Conservation (phyloP, 148 eudicot genomes). For the Bassia scoparia region DNA sequence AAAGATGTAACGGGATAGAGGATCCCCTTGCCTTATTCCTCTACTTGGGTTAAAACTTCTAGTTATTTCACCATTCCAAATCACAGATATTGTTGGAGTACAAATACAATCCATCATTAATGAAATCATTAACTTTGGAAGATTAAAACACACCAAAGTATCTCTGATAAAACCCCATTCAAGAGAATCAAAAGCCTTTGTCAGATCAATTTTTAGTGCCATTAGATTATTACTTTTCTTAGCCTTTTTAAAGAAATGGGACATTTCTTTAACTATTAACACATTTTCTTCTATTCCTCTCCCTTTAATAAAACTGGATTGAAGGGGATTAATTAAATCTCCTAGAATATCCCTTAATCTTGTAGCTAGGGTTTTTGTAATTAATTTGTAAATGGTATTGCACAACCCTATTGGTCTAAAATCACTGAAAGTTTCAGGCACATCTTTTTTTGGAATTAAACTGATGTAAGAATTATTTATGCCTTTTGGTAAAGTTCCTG, state of each 20-base stretch:
- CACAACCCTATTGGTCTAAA: not conserved
- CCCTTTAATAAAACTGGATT: not conserved
- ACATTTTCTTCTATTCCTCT: too few species aligned
- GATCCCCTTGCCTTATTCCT: not conserved
- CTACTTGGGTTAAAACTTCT: not conserved
- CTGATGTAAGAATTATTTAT: not conserved
- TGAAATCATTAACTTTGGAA: rapidly evolving
- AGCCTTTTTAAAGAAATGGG: too few species aligned
- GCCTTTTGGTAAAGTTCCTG: not conserved
- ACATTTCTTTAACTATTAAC: too few species aligned
- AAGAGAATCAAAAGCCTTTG: not conserved
- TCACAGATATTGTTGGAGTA: too few species aligned
- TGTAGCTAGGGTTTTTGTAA: not conserved
- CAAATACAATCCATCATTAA: not conserved
- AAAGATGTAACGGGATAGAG: not conserved
- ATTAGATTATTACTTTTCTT: not conserved
- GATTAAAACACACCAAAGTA: not conserved
- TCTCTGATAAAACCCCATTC: slow-evolving; percentile 11
- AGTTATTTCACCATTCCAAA: not conserved
- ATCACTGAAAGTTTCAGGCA: rapidly evolving
- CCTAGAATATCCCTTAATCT: not conserved
- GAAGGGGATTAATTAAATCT: not conserved
- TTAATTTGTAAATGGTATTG: not conserved
- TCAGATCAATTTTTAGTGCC: not conserved
- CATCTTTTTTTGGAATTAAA: not conserved